Evolutionary conservation across 352 stramenopile genomes (phyloP), one percentile per base, ranked within the genome.

Genomic region (Globisporangium paddicum): DNA sequence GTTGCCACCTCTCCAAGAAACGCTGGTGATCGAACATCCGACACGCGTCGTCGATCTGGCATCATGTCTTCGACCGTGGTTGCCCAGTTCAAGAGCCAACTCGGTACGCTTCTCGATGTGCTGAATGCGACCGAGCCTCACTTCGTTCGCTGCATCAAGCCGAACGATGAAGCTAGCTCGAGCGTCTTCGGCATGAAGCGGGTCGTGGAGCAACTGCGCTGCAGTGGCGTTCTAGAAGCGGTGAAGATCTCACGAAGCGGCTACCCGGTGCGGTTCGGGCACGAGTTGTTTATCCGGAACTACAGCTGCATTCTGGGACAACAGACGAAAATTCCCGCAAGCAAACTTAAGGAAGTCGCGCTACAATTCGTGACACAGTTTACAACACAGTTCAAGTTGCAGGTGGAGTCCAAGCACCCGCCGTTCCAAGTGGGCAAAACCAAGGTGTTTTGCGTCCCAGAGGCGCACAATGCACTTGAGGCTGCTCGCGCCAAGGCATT

Each of bases 191-290:
- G 93, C 6, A 73, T 71, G 3, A 72, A 70, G 28, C 83, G 86
- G 58, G 58, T 96, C 6, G 63, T 92, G 51, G 82, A 96, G 51
- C 88, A 96, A 59, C 71, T 96, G 13, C 81, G 80, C 10, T 96
- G 86, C 59, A 94, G 86, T 59, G 88, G 88, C 47, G 83, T 96
- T 13, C 47, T 96, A 51, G 87, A 96, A 68, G 88, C 88, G 10
- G 85, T 95, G 37, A 91, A 95, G 66, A 94, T 96, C 63, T 94
- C 86, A 28, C 79, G 87, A 13, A 90, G 80, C 26, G 86, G 87
- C 19, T 95, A 96, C 72, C 96, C 97, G 32, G 96, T 99, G 54
- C 96, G 98, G 58, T 90, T 99, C 52, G 62, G 75, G 52, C 96
- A 99, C 71, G 67, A 90, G 47, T 70, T 86, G 66, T 99, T 99